Percentiles rank a stretch among this genome's conserved stretches.
These are phyloP conservation scores for Alternaria ethzedia DNA, from an alignment of 2,329 filamentous ascomycete species.

Conservation along the genomic window DNA sequence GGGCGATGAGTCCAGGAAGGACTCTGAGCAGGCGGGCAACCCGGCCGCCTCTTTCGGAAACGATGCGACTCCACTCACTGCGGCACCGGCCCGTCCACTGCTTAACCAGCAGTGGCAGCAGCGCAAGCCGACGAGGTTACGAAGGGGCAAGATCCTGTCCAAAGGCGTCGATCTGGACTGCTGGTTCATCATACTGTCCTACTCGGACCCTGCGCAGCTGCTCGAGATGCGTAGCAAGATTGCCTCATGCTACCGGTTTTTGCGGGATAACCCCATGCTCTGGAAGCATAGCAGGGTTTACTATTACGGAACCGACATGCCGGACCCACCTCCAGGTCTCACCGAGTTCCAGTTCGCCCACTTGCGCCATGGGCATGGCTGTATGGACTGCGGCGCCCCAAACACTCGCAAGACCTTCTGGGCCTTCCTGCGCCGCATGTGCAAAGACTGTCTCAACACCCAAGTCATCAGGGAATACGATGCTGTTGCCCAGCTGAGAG, in stretches of 20 bases:
- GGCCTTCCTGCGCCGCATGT: conserved; percentile 53
- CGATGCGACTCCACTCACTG: conserved; percentile 13
- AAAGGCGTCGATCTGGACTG: conserved; percentile 41
- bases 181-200: conserved; percentile 46
- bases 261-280: conserved; percentile 44
- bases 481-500: conserved; percentile 33
- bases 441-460: conserved; percentile 45
- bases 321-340: conserved; percentile 44
- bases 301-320: conserved; percentile 43
- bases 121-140: conserved; percentile 35
- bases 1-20: conserved; percentile 15
- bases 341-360: conserved; percentile 50
- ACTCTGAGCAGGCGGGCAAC: conserved; percentile 5
- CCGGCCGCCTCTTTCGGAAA: conserved; percentile 1
- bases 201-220: conserved; percentile 43
- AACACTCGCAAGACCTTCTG: conserved; percentile 52
- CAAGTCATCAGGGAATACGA: conserved; percentile 44
- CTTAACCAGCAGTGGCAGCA: conserved; percentile 30
- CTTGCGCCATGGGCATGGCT: conserved; percentile 48
- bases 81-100: conserved; percentile 15
- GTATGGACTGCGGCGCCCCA: conserved; percentile 46
- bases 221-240: conserved; percentile 45
- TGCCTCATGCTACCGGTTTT: conserved; percentile 43
- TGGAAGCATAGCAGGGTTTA: conserved; percentile 48
- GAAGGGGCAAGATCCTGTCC: conserved; percentile 33